These are phyloP conservation scores for Fusarium odoratissimum DNA, from an alignment of 2,329 filamentous ascomycete genomes.

Conservation along the genomic window DNA sequence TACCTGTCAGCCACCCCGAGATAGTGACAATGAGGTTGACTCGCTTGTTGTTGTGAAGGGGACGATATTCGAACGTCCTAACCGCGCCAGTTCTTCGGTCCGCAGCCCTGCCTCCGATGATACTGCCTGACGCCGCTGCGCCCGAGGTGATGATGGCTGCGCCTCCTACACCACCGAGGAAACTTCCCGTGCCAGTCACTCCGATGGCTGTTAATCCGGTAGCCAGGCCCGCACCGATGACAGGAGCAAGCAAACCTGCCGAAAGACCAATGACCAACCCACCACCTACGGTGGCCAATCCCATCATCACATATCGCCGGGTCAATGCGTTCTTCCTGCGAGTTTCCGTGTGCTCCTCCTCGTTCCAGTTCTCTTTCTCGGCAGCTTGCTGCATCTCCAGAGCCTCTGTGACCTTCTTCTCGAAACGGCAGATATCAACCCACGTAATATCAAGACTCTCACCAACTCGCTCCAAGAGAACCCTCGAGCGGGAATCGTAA, in stretches of 20 bases:
- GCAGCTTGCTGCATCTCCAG: constrained; percentile 97
- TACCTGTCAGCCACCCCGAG: constrained; percentile 98
- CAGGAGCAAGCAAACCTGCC: constrained; percentile 88
- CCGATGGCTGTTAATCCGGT: constrained; percentile 96
- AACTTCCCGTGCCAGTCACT: constrained; percentile 86
- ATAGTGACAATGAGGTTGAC: constrained; percentile 96
- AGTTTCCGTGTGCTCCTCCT: constrained; percentile 91
- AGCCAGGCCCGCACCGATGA: constrained; percentile 93
- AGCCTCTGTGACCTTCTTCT: constrained; percentile 96
- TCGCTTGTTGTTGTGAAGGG: constrained; percentile 96
- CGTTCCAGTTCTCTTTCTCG: constrained; percentile 97
- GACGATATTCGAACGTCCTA: constrained; percentile 95
- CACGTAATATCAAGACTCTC: constrained; percentile 83
- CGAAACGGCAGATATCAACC: constrained; percentile 95
- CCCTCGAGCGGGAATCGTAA: constrained; percentile 90
- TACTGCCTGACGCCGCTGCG: constrained; percentile 85
- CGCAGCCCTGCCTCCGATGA: constrained; percentile 89
- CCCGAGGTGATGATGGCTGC: constrained; percentile 94
- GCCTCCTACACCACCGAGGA: constrained; percentile 90
- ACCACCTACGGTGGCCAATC: constrained; percentile 93
- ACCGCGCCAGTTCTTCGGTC: constrained; percentile 89
- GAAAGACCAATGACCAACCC: constrained; percentile 95
- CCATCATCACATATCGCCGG: constrained; percentile 92
- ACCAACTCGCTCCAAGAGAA: constrained; percentile 85
- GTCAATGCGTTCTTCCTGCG: constrained; percentile 85